Base-by-base conservation (phyloP, 2,329 filamentous ascomycete species). In the Phialophora macrospora region DNA sequence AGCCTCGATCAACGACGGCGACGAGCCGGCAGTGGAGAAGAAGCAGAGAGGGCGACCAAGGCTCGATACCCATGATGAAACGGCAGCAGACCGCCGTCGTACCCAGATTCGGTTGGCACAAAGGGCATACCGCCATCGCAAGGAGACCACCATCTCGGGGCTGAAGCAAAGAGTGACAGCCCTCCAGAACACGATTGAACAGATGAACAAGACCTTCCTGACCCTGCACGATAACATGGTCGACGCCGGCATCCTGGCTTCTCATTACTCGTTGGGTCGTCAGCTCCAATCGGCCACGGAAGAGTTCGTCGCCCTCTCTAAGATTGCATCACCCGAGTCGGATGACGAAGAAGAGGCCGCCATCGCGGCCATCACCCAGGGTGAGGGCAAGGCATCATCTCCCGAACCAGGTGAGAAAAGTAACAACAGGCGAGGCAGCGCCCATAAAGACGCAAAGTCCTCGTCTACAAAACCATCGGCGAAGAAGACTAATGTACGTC, bases 31-130 rank as follows among this genome's bases (percentile, higher is more conserved):
- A 12, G 55, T 63, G 20, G 60, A 55, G 46, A 71, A 71, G 64
- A 72, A 71, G 59, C 68, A 87, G 20, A 83, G 92, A 74, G 92
- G 92, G 7, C 84, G 92, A 62, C 92, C 92, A 5, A 82, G 91
- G 58, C 82, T 95, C 17, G 88, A 93, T 71, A 86, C 87, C n/a
- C 87, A 87, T 67, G 90, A 94, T 77, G 87, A 92, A 77, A 93
- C 89, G 26, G 87, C 90, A 67, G 87, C 86, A 61, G 91, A 91
- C 90, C 89, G 92, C 68, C 89, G 93, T 60, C 86, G 93, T 62
- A 94, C 91, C 4, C 93, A 97, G 75, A 95, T 97, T 69, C 88
- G 93, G 26, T 84, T 94, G 62, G 93, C 93, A 1, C 93, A 96
- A 76, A 58, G 92, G 70, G 92, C 92, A 0, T 96, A 96, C 74